A percentile compares a stretch with the other conserved stretches of the same genome.
phyloP scores from a whole-genome alignment of 2,329 filamentous ascomycete genomes.

The Mollisiaceae sp. region DNA sequence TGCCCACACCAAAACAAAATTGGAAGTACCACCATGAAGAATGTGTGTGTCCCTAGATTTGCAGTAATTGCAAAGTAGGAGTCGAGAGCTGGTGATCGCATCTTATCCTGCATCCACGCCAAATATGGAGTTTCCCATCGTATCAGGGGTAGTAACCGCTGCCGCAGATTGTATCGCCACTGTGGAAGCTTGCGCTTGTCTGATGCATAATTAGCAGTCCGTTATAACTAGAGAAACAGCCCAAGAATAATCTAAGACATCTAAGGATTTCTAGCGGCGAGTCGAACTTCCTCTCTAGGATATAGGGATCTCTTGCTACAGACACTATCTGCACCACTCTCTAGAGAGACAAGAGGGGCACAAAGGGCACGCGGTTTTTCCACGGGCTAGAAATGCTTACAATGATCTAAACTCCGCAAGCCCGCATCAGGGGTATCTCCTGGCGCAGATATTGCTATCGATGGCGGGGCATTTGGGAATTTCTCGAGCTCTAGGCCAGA shows the following conservation, averaged over 20 bases:
- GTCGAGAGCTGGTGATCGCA: constrained; percentile 85
- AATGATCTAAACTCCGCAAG: constrained; percentile 79
- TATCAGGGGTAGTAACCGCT: constrained; percentile 81
- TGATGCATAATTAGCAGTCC: constrained; percentile 44
- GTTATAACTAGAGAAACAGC: neutral
- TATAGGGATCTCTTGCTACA: neutral
- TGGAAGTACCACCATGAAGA: constrained; percentile 95
- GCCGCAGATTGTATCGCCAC: constrained; percentile 89
- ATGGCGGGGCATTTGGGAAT: constrained; percentile 37
- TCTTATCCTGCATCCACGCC: constrained; percentile 78
- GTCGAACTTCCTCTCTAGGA: no score
- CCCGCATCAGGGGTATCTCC: constrained; percentile 68
- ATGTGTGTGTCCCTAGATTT: constrained; percentile 96
- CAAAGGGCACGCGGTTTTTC: neutral
- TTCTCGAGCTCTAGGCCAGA: constrained; percentile 41
- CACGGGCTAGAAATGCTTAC: constrained; percentile 47
- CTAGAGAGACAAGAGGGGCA: neutral
- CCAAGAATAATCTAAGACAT: neutral
- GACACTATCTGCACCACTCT: neutral
- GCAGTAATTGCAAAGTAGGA: constrained; percentile 97
- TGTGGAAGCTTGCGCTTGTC: constrained; percentile 81
- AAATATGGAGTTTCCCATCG: constrained; percentile 96
- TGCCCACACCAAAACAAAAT: constrained; percentile 97
- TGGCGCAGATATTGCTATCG: constrained; percentile 37
- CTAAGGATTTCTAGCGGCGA: neutral